Evolutionary conservation across 2,329 filamentous ascomycete genomes (phyloP).

Genomic region (Coniochaeta sp.): DNA sequence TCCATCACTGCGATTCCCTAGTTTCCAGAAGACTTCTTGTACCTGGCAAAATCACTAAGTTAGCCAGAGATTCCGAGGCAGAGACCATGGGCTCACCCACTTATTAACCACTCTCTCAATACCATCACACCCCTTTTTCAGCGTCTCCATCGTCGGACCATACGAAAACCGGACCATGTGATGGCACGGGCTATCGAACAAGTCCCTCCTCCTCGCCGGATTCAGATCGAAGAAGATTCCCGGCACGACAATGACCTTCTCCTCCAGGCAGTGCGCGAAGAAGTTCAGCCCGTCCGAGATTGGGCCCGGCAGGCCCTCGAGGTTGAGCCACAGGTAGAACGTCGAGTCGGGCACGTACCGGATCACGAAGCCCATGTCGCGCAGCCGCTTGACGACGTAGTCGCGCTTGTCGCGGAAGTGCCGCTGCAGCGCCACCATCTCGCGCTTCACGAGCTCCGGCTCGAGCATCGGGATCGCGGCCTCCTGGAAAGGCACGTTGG

Average conservation of each 20-base stretch:
- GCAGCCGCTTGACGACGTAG: constrained; percentile 73
- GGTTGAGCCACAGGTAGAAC: constrained; percentile 79
- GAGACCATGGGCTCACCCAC: constrained; percentile 31
- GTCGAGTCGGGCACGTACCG: constrained; percentile 82
- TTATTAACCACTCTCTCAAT: constrained; percentile 76
- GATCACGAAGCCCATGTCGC: constrained; percentile 80
- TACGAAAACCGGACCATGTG: constrained; percentile 83
- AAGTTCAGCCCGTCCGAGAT: constrained; percentile 94
- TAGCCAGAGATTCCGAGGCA: neutral
- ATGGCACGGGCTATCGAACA: constrained; percentile 93
- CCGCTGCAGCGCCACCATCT: constrained; percentile 82
- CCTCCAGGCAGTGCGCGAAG: constrained; percentile 86
- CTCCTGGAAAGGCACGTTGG: constrained; percentile 93
- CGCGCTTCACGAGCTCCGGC: constrained; percentile 66
- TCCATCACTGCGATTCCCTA: neutral
- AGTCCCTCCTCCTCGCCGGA: constrained; percentile 76
- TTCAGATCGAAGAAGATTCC: constrained; percentile 98
- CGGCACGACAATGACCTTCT: constrained; percentile 94
- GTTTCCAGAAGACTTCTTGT: constrained; percentile 7
- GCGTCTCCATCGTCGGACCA: constrained; percentile 70
- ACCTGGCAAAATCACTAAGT: constrained; percentile 6
- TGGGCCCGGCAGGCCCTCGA: constrained; percentile 61
- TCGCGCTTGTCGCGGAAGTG: constrained; percentile 93
- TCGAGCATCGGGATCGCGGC: constrained; percentile 92
- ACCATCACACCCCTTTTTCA: constrained; percentile 73